These are phyloP conservation scores for Mycosarcoma maydis DNA, from an alignment of 1,284 basidiomycete species.

Conservation along the genomic window DNA sequence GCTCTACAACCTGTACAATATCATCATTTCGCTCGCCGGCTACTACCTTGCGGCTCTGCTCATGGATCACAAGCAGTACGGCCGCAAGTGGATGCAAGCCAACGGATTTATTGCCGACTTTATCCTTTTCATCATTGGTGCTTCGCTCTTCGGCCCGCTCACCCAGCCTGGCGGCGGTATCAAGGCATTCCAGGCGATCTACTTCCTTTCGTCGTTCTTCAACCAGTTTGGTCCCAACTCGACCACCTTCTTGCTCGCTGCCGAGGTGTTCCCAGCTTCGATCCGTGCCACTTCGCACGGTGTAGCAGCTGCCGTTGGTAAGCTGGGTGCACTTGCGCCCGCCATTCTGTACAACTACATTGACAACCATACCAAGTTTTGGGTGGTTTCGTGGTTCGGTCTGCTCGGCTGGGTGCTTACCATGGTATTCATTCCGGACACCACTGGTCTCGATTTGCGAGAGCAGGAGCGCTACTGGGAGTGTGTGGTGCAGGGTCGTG, in stretches of 20 bases:
- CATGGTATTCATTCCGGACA: conserved; percentile 70
- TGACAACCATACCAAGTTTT: conserved; percentile 69
- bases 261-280: conserved; percentile 67
- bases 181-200: conserved; percentile 70
- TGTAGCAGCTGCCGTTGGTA: conserved; percentile 67
- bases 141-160: conserved; percentile 68
- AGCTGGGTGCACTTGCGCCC: conserved; percentile 67
- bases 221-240: conserved; percentile 72
- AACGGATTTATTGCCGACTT: conserved; percentile 70
- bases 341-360: conserved; percentile 68
- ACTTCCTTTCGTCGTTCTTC: conserved; percentile 71
- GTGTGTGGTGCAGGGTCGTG: conserved; percentile 70
- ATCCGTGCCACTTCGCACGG: conserved; percentile 68
- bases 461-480: conserved; percentile 73
- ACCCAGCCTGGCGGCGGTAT: conserved; percentile 61
- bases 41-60: conserved; percentile 72
- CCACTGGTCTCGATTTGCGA: conserved; percentile 71
- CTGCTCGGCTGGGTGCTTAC: conserved; percentile 70
- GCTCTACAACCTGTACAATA: conserved; percentile 71
- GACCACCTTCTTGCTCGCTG: conserved; percentile 67
- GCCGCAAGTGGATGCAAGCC: conserved; percentile 70
- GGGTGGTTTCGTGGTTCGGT: conserved; percentile 72
- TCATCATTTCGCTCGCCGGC: conserved; percentile 69
- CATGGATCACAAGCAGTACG: conserved; percentile 72
- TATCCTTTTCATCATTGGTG: conserved; percentile 69